These are phyloP conservation scores for Eucalyptus sp. DNA, from an alignment of 345 rosid genomes.

Conservation along the genomic window DNA sequence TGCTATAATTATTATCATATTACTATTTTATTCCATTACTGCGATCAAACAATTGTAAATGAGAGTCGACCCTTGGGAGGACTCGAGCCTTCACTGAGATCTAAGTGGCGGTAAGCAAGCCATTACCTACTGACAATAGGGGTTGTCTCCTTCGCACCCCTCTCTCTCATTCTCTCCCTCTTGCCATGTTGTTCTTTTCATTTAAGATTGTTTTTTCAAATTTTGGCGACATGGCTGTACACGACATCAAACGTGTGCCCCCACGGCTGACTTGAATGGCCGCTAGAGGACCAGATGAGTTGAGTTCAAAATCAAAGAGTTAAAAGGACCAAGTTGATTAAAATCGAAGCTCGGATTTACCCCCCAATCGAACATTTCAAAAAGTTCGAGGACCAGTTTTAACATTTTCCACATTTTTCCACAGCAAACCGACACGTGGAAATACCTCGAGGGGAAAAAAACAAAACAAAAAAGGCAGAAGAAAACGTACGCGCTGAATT, in stretches of 20 bases:
- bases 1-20: background rate
- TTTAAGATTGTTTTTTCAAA: background rate
- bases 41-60: too few species aligned
- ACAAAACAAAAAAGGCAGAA: background rate
- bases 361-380: background rate
- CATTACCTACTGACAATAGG: fast-evolving
- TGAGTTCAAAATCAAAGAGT: background rate
- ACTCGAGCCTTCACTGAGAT: background rate
- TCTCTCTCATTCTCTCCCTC: background rate
- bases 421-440: background rate
- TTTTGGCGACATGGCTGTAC: background rate
- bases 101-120: fast-evolving
- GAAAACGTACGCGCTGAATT: background rate
- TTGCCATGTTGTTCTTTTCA: background rate
- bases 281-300: background rate
- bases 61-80: background rate
- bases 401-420: background rate
- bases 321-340: background rate
- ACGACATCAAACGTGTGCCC: background rate
- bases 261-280: background rate
- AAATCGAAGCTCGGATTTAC: background rate
- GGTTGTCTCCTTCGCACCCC: background rate
- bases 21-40: fast-evolving
- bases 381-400: background rate
- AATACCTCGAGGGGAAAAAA: background rate